Conservation (phyloP, 1,139 yeast species). For the Kodamaea plutei region DNA sequence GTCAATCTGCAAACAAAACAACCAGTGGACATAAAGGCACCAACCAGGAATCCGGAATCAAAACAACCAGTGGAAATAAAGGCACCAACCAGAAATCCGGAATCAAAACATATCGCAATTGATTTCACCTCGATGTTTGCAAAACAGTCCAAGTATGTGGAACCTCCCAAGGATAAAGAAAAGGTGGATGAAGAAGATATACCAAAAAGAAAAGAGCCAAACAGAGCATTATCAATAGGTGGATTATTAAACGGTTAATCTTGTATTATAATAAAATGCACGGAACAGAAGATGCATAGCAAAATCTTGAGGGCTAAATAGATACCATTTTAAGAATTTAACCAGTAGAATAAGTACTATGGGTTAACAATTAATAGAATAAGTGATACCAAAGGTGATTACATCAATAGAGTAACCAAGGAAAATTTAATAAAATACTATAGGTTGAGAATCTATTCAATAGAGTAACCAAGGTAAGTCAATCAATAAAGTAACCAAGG, state of each 20-base stretch:
- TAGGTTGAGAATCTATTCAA: too few relatives aligned
- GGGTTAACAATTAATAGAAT: too few relatives aligned
- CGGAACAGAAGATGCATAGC: too few relatives aligned
- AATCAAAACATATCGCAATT: slow-evolving; percentile 19
- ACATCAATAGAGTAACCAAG: too few relatives aligned
- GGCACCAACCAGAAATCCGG: slow-evolving; percentile 3
- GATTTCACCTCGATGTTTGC: slow-evolving; percentile 28
- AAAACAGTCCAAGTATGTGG: not conserved
- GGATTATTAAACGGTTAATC: slow-evolving; percentile 30
- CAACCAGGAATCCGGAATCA: not conserved
- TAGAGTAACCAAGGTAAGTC: too few relatives aligned
- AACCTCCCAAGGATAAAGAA: slow-evolving; percentile 4
- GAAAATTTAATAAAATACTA: too few relatives aligned
- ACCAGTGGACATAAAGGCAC: not conserved
- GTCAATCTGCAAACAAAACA: not conserved
- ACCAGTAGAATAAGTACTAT: too few relatives aligned
- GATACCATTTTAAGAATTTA: too few relatives aligned
- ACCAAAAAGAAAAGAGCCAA: slow-evolving; percentile 11
- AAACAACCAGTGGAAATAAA: not conserved
- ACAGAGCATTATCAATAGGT: slow-evolving; percentile 29
- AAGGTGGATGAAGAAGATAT: slow-evolving; percentile 11
- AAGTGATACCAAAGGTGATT: too few relatives aligned
- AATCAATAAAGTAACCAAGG: too few relatives aligned
- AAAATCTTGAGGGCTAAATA: too few relatives aligned
- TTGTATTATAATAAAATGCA: not conserved